These are phyloP conservation scores for Fusarium lyarnte DNA, from an alignment of 2,329 filamentous ascomycete genomes.

Conservation along the genomic window DNA sequence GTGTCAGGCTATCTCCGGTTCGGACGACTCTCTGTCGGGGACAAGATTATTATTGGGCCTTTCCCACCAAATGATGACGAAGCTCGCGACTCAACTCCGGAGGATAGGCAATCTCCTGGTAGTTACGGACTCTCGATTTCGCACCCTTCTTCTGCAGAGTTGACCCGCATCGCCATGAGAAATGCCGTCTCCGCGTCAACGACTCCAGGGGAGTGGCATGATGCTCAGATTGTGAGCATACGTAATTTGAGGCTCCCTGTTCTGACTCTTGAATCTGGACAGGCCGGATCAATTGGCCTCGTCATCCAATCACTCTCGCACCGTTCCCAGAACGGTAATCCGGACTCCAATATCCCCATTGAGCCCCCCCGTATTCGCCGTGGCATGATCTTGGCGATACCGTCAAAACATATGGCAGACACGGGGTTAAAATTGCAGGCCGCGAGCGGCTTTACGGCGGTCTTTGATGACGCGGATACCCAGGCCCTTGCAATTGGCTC, in stretches of 20 bases:
- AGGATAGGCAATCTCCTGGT: constrained; percentile 58
- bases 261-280: constrained; percentile 76
- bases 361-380: constrained; percentile 67
- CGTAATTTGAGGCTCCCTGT: constrained; percentile 89
- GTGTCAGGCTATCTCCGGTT: constrained; percentile 87
- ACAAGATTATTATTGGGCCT: constrained; percentile 81
- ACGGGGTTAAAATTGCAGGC: constrained; percentile 69
- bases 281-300: constrained; percentile 90
- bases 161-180: constrained; percentile 62
- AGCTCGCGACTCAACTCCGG: constrained; percentile 49
- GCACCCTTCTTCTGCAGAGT: constrained; percentile 63
- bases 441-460: constrained; percentile 75
- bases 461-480: constrained; percentile 72
- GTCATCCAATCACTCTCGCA: constrained; percentile 59
- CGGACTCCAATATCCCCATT: neutral
- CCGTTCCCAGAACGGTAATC: constrained; percentile 5
- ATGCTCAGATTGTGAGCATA: constrained; percentile 83
- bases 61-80: constrained; percentile 70
- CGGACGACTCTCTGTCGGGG: constrained; percentile 79
- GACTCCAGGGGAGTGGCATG: constrained; percentile 77
- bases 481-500: constrained; percentile 72
- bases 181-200: constrained; percentile 62
- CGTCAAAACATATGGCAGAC: constrained; percentile 66
- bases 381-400: constrained; percentile 82
- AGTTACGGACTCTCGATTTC: constrained; percentile 62